Conservation (phyloP, 495 filamentous ascomycete species). For the Parathielavia hyrcaniae region DNA sequence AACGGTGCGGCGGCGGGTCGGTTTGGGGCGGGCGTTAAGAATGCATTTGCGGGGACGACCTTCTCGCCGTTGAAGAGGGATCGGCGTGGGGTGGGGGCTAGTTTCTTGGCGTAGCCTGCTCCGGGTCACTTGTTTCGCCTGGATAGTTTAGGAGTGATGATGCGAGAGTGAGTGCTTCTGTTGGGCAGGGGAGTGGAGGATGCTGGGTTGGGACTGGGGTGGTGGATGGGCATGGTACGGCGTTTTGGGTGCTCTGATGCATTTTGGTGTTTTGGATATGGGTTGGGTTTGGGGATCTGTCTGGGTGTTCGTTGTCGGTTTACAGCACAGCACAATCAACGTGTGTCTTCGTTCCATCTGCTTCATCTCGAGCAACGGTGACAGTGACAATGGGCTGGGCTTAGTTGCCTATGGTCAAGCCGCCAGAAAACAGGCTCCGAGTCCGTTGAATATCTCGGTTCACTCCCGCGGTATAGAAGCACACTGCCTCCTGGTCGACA, state of each 20-base stretch:
- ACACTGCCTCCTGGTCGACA: too few species aligned
- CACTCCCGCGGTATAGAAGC: too few species aligned
- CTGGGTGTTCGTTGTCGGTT: neutral
- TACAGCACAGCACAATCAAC: neutral
- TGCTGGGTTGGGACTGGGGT: constrained; percentile 7
- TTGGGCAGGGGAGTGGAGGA: neutral
- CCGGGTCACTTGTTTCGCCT: too few species aligned
- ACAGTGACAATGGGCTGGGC: too few species aligned
- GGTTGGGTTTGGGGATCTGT: neutral
- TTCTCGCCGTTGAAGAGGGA: constrained; percentile 85
- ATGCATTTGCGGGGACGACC: constrained; percentile 39
- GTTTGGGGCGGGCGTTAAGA: constrained; percentile 32
- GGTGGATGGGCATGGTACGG: neutral
- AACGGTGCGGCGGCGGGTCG: constrained; percentile 6
- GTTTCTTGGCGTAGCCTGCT: constrained; percentile 42
- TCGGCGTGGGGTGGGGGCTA: constrained; percentile 52
- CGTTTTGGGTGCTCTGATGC: neutral
- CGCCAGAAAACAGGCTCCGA: too few species aligned
- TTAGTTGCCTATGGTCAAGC: too few species aligned
- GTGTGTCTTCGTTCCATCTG: too few species aligned
- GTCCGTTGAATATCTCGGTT: too few species aligned
- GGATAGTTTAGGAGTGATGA: neutral
- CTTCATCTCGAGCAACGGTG: too few species aligned
- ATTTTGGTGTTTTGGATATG: constrained; percentile 10
- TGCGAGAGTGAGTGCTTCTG: neutral